A percentile compares a stretch with the other conserved stretches of the same genome.
These are phyloP conservation scores for Plasmodium malariae DNA, from an alignment of 169 alveolate genomes.

Conservation along the genomic window DNA sequence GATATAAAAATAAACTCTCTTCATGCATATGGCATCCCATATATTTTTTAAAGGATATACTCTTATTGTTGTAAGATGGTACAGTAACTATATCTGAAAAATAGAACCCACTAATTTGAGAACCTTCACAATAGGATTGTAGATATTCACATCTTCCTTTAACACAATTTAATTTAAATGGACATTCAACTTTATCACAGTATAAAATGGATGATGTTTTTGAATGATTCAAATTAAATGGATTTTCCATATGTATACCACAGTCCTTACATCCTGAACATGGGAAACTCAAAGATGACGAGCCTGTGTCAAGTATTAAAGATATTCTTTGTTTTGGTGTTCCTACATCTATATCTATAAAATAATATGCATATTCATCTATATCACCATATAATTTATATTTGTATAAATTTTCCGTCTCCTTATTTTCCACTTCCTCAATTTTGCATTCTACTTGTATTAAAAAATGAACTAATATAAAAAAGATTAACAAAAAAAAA, in stretches of 20 bases:
- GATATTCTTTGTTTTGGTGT: conserved; percentile 80
- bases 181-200: conserved; percentile 73
- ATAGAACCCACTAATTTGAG: conserved; percentile 79
- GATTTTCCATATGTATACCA: conserved; percentile 79
- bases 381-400: conserved; percentile 82
- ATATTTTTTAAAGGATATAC: conserved; percentile 22
- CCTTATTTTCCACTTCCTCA: not conserved
- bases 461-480: not conserved
- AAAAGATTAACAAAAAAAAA: not conserved
- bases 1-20: conserved; percentile 78
- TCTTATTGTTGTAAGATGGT: conserved; percentile 49
- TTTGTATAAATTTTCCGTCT: conserved; percentile 10
- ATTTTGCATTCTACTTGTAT: not conserved
- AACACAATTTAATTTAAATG: conserved; percentile 40
- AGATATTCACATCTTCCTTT: conserved; percentile 76
- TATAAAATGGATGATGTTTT: conserved; percentile 73
- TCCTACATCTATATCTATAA: conserved; percentile 79
- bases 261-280: conserved; percentile 78
- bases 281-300: conserved; percentile 79
- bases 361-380: conserved; percentile 84
- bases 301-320: conserved; percentile 86
- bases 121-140: conserved; percentile 82
- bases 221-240: conserved; percentile 75
- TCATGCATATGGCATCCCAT: conserved; percentile 80
- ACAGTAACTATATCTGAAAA: conserved; percentile 74